A percentile compares a stretch with the other conserved stretches of the same genome.
These are phyloP conservation scores for Erodium moschatum DNA, from an alignment of 441 rosid genomes.

Conservation along the genomic window DNA sequence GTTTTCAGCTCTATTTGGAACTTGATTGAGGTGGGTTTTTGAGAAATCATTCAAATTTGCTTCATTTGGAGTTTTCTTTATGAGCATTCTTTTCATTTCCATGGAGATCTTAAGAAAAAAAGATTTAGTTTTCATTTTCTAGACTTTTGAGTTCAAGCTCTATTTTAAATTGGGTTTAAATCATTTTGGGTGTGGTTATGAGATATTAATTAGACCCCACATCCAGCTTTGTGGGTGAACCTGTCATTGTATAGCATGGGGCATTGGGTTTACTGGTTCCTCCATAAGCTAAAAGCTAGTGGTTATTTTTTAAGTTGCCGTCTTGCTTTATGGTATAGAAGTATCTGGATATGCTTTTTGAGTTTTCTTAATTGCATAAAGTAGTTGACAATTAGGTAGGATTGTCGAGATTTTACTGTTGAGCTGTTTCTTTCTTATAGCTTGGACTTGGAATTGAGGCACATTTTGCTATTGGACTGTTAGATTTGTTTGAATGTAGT, in stretches of 20 bases:
- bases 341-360: background rate
- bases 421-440: background rate
- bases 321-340: background rate
- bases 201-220: background rate
- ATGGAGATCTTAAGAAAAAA: background rate
- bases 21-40: background rate
- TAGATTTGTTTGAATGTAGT: background rate
- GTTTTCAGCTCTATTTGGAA: background rate
- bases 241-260: background rate
- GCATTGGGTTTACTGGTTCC: background rate
- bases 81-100: background rate
- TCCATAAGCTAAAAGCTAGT: background rate
- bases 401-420: background rate
- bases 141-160: background rate
- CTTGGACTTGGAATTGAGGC: background rate
- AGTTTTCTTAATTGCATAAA: background rate
- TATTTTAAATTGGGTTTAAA: background rate
- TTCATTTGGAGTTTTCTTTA: background rate
- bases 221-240: background rate
- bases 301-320: background rate
- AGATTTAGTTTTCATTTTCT: background rate
- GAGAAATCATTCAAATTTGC: background rate
- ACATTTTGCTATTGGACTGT: background rate
- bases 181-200: constrained; percentile 1
- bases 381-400: background rate